Base-by-base conservation (phyloP, 2,329 filamentous ascomycete genomes). In the Cryphonectria carpinicola region DNA sequence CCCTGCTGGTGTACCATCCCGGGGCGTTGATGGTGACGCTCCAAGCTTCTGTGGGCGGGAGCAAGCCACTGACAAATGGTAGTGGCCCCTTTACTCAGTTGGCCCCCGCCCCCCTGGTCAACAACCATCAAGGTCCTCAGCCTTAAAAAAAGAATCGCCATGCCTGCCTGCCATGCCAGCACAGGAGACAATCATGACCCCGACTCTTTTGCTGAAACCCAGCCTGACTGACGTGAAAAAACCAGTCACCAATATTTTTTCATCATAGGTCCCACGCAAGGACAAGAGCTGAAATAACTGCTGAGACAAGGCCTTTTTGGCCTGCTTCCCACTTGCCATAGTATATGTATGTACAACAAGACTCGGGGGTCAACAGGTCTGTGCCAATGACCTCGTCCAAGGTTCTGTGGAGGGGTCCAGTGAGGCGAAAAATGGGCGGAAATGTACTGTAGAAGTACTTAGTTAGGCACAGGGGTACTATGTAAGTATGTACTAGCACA, bases 61-160 rank as follows among this genome's bases (percentile, higher is more conserved):
- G 62, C 62, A 22, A 62, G 65, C 49, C 65, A 62, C 67, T 67
- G 67, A 70, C 70, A 65, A 70, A 70, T 72, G 35, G 64, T 52
- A 52, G 39, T 56, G 10, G 61, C 61, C 49, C 37, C n/a, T 69
- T 69, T 69, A 65, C 67, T 69, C 67, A 69, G 14, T 7, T 1
- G 46, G 46, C 7, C 7, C 17, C 41, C 41, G 1, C 19, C 43
- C 43, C 22, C 46, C 46, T n/a, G 46, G 46, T n/a, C 46, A 49
- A 4, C n/a, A 56, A 28, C 52, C 52, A 66, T 32, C 32, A n/a
- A 39, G 43, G 25, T 66, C 37, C 64, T 54, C 49, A 25, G 22
- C 19, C 54, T 58, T 19, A 17, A 4, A 32, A 32, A 35, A 13
- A n/a, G 56, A 28, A 67, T 14, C 46, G 56, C 25, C 5, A 37